Base-by-base conservation (phyloP, 2,329 filamentous ascomycete species). In the Dendryphion nanum region DNA sequence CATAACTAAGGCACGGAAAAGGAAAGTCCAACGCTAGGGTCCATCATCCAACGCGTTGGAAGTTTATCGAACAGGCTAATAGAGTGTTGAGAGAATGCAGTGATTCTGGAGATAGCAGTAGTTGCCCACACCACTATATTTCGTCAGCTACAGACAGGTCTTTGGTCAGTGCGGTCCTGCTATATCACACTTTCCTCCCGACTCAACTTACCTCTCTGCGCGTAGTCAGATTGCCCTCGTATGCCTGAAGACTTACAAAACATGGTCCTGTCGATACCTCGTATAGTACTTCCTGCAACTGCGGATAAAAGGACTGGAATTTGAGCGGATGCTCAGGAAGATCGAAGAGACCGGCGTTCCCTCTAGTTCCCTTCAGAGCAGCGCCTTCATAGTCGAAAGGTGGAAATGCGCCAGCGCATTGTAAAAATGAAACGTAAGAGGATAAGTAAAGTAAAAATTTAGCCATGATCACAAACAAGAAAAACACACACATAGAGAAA, bases 81-180 rank as follows among this genome's bases (percentile, higher is more conserved):
- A 26, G 23, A 26, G 8, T 26, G 23, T 8, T 26, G 23, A 8
- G 23, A 26, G 23, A n/a, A 26, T 26, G 23, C 23, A 26, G 23
- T 26, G 8, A 26, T 26, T 26, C 23, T 26, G 23, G 23, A 26
- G 23, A n/a, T 26, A 8, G 23, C 23, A 26, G n/a, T 26, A 26
- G 8, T 8, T n/a, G 23, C 23, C 23, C n/a, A 26, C 23, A 8
- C 23, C 23, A 8, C 23, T n/a, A 26, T 26, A 26, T 26, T 26
- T 26, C n/a, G 23, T 26, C 23, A 26, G n/a, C 23, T 26, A 26
- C n/a, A n/a, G 23, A 26, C 23, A 26, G n/a, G 23, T 26, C n/a
- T 8, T n/a, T 26, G n/a, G 23, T 26, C 23, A 26, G 23, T n/a
- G 8, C 8, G 23, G n/a, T n/a, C 23, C 23, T 26, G 8, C n/a